Evolutionary conservation across 2,329 filamentous ascomycete genomes (phyloP).

Genomic region (Hortaea werneckii): DNA sequence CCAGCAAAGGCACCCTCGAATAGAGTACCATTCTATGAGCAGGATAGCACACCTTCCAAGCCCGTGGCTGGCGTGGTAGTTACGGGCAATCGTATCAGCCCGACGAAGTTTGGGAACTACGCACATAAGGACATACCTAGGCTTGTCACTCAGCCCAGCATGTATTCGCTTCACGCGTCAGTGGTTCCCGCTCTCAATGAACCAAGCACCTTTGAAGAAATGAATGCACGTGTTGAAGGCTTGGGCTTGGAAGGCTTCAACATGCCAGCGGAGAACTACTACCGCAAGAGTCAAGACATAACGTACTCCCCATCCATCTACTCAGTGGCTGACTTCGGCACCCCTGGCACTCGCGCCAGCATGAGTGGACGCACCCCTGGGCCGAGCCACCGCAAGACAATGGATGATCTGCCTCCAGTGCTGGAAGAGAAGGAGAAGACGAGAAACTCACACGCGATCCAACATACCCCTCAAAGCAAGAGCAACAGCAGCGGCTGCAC

Average conservation of each 20-base stretch:
- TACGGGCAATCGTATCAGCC: constrained; percentile 11
- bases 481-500: constrained; percentile 8
- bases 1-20: background rate
- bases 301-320: constrained; percentile 23
- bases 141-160: constrained; percentile 21
- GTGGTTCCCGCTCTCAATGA: constrained; percentile 18
- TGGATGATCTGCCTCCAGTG: constrained; percentile 4
- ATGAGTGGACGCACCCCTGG: background rate
- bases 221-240: constrained; percentile 17
- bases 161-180: constrained; percentile 21
- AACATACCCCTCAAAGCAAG: constrained; percentile 3
- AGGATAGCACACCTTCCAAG: constrained; percentile 1
- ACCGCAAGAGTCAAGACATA: constrained; percentile 3
- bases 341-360: background rate
- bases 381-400: background rate
- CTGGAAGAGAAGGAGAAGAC: background rate
- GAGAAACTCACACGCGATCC: background rate
- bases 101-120: constrained; percentile 17
- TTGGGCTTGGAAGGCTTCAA: constrained; percentile 22
- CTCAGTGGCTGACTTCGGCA: constrained; percentile 7
- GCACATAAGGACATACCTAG: constrained; percentile 11
- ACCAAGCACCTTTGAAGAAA: constrained; percentile 14
- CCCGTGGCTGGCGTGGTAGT: constrained; percentile 8
- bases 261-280: constrained; percentile 14
- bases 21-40: constrained; percentile 4